phyloP scores from a whole-genome alignment of 2,329 filamentous ascomycete species.

The Madurella mycetomatis region DNA sequence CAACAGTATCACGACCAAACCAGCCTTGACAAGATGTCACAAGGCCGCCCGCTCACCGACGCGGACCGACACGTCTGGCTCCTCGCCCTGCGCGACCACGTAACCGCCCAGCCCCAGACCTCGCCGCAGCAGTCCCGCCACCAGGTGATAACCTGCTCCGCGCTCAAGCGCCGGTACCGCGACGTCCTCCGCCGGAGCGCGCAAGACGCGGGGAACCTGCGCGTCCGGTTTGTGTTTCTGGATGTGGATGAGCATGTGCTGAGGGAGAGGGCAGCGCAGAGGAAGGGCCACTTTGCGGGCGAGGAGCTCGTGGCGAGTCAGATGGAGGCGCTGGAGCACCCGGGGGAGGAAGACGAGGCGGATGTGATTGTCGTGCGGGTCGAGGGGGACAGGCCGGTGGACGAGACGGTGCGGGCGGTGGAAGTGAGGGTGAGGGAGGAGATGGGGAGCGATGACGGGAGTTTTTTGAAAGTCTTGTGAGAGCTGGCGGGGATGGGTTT shows the following conservation, averaged over 20 bases:
- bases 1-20: conserved; percentile 54
- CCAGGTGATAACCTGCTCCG: conserved; percentile 75
- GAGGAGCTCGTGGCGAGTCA: conserved; percentile 70
- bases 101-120: conserved; percentile 30
- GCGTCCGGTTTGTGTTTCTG: conserved; percentile 69
- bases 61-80: conserved; percentile 78
- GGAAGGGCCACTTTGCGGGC: conserved; percentile 72
- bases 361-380: conserved; percentile 54
- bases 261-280: conserved; percentile 55
- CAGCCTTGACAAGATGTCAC: conserved; percentile 70
- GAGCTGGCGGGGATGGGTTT: not conserved
- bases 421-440: conserved; percentile 6
- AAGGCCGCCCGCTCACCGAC: conserved; percentile 65
- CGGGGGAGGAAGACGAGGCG: conserved; percentile 44
- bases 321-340: conserved; percentile 62
- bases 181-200: conserved; percentile 60
- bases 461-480: not conserved
- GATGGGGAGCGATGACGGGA: conserved; percentile 5
- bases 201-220: conserved; percentile 50
- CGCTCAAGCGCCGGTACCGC: conserved; percentile 72
- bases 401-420: conserved; percentile 12
- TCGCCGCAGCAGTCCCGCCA: conserved; percentile 37
- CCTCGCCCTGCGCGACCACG: conserved; percentile 51
- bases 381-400: not conserved
- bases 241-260: conserved; percentile 60